Conservation (phyloP, 345 rosid species). For the Mangifera indica region DNA sequence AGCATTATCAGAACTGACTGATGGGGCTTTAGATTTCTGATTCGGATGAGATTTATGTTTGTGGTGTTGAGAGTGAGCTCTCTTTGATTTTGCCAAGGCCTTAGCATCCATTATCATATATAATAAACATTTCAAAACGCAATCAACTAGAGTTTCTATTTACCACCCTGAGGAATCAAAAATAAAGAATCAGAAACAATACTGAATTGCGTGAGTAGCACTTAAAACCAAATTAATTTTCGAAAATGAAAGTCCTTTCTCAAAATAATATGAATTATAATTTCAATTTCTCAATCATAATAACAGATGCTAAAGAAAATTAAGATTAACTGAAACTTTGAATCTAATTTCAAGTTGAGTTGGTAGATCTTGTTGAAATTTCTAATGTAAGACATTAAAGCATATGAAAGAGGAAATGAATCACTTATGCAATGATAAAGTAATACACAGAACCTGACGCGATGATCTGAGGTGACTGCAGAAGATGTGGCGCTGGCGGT, state of each 20-base stretch:
- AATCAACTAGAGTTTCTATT: neutral
- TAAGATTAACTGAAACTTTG: neutral
- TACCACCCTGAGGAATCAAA: neutral
- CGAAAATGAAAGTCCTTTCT: neutral
- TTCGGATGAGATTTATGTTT: constrained; percentile 47
- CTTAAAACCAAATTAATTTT: neutral
- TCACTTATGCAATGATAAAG: too few species aligned
- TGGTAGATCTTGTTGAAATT: neutral
- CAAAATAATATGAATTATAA: too few species aligned
- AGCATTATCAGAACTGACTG: constrained; percentile 20
- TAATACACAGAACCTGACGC: too few species aligned
- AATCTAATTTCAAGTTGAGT: neutral
- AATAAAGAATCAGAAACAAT: neutral
- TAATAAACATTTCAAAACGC: neutral
- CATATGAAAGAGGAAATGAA: too few species aligned
- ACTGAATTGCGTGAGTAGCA: neutral
- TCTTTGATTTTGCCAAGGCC: constrained; percentile 78
- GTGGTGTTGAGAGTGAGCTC: constrained; percentile 79
- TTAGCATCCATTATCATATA: constrained; percentile 58
- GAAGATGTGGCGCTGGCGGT: too few species aligned
- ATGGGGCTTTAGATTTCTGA: constrained; percentile 41
- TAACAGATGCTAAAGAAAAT: neutral
- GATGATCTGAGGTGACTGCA: too few species aligned
- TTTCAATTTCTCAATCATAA: too few species aligned
- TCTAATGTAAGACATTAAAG: too few species aligned